These are phyloP conservation scores for Quercus alba DNA, from an alignment of 306 rosid genomes.

Conservation along the genomic window DNA sequence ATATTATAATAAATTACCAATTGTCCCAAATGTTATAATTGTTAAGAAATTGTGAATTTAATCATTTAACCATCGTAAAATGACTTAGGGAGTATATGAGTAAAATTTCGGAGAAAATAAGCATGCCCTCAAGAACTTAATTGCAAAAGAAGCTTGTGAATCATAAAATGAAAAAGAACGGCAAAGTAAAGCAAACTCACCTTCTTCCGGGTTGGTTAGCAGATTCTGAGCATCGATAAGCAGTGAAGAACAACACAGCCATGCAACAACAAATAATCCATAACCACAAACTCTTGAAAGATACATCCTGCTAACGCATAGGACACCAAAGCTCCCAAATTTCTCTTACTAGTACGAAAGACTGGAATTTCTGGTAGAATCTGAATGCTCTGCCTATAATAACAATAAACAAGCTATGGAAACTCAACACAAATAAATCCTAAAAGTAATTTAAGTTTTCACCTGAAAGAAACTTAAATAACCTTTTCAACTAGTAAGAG, in stretches of 20 bases:
- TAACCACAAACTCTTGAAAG: slow-evolving; percentile 25
- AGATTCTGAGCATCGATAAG: slow-evolving; percentile 10
- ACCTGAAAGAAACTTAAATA: neutral
- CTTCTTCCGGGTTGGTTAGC: slow-evolving; percentile 41
- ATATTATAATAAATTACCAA: too few relatives aligned
- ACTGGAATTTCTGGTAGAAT: neutral
- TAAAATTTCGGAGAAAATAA: neutral
- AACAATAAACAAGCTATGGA: neutral
- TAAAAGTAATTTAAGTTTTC: neutral
- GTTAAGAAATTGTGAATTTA: too few relatives aligned
- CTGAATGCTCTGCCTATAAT: slow-evolving; percentile 15
- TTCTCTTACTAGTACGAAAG: neutral
- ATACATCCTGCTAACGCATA: slow-evolving; percentile 21
- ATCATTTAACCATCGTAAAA: too few relatives aligned
- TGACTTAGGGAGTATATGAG: too few relatives aligned
- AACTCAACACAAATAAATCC: neutral
- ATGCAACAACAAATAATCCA: slow-evolving; percentile 12
- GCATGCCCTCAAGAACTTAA: neutral
- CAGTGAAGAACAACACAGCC: slow-evolving; percentile 26
- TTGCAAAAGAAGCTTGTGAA: neutral
- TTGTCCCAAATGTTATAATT: too few relatives aligned
- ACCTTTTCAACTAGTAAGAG: neutral
- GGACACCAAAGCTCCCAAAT: neutral
- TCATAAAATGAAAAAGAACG: neutral
- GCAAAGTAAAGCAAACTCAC: slow-evolving; percentile 21